Percentiles rank a stretch among this genome's conserved stretches.
These are phyloP conservation scores for Solidago caesia DNA, from an alignment of 129 eudicot species.

Conservation along the genomic window DNA sequence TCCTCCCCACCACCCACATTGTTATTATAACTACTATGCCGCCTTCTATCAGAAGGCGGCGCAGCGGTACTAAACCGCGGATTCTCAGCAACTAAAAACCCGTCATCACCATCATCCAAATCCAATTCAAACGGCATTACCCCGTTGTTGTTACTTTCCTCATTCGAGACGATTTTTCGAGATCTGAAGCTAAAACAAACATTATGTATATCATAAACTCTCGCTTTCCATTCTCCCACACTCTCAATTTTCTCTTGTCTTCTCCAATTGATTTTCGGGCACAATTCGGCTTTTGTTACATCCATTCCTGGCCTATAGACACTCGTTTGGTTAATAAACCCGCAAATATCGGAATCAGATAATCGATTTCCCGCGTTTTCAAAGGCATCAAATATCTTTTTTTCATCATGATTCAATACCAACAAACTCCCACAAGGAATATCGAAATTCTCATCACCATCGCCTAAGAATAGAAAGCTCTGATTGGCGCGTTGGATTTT, in stretches of 20 bases:
- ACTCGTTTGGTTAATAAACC: conserved; percentile 67
- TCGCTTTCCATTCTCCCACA: conserved; percentile 88
- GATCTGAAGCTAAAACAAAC: conserved; percentile 81
- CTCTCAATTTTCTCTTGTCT: conserved; percentile 79
- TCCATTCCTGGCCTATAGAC: conserved; percentile 98
- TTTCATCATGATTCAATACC: conserved; percentile 77
- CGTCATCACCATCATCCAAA: conserved; percentile 73
- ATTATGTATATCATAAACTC: conserved; percentile 85
- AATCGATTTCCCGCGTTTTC: conserved; percentile 83
- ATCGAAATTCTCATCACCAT: conserved; percentile 41
- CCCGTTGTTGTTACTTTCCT: conserved; percentile 42
- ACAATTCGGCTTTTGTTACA: conserved; percentile 78
- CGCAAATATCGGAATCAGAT: conserved; percentile 59
- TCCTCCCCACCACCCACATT: conserved; percentile 29
- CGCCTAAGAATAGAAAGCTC: conserved; percentile 89
- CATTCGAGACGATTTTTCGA: conserved; percentile 52
- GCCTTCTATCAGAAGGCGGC: conserved; percentile 47
- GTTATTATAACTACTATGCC: conserved; percentile 84
- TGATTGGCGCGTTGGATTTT: conserved; percentile 94
- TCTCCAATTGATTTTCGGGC: conserved; percentile 76
- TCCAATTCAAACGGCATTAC: conserved; percentile 83
- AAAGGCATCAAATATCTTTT: conserved; percentile 79
- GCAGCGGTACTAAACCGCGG: conserved; percentile 59
- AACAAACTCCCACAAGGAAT: conserved; percentile 69
- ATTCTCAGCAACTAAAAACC: conserved; percentile 80